Percentiles rank a stretch among this genome's conserved stretches.
Evolutionary conservation across 768 basidiomycete species (phyloP).

Genomic region (Boletus subcaerulescens): DNA sequence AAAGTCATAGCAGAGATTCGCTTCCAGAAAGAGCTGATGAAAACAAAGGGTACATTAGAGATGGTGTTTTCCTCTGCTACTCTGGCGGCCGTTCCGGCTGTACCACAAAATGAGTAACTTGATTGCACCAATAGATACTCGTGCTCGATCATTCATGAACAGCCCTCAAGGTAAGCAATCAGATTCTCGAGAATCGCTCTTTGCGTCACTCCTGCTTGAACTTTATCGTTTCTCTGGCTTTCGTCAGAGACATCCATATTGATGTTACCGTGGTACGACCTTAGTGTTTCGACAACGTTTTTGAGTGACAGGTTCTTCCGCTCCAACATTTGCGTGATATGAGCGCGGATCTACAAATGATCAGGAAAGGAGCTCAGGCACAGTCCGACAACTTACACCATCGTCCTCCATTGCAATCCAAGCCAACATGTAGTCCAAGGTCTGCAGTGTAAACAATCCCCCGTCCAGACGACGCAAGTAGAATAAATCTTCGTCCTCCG

Average conservation of each 20-base stretch:
- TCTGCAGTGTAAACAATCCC: conserved; percentile 87
- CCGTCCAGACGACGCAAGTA: conserved; percentile 87
- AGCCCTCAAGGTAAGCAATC: conserved; percentile 55
- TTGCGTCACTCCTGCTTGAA: conserved; percentile 47
- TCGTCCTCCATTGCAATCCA: conserved; percentile 99
- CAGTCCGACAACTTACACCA: conserved; percentile 56
- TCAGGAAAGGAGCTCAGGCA: conserved; percentile 5
- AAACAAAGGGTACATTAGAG: conserved; percentile 81
- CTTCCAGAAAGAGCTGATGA: conserved; percentile 84
- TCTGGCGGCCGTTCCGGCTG: conserved; percentile 25
- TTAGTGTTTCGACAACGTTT: conserved; percentile 70
- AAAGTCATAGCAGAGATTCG: conserved; percentile 83
- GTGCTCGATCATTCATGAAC: conserved; percentile 11
- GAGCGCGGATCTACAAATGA: conserved; percentile 65
- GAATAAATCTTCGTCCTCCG: conserved; percentile 70
- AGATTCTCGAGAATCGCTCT: conserved; percentile 68
- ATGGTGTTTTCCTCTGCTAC: conserved; percentile 77
- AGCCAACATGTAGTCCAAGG: conserved; percentile 88
- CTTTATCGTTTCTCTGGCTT: conserved; percentile 25
- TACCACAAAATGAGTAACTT: conserved; percentile 16
- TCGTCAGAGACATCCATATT: conserved; percentile 45
- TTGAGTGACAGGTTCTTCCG: conserved; percentile 68
- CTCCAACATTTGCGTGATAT: conserved; percentile 71
- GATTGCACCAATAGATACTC: conserved; percentile 1
- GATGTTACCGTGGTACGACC: conserved; percentile 70